Evolutionary conservation across 805 yeast genomes (phyloP), one percentile per base, ranked within the genome.

Genomic region (Lachancea fermentati): DNA sequence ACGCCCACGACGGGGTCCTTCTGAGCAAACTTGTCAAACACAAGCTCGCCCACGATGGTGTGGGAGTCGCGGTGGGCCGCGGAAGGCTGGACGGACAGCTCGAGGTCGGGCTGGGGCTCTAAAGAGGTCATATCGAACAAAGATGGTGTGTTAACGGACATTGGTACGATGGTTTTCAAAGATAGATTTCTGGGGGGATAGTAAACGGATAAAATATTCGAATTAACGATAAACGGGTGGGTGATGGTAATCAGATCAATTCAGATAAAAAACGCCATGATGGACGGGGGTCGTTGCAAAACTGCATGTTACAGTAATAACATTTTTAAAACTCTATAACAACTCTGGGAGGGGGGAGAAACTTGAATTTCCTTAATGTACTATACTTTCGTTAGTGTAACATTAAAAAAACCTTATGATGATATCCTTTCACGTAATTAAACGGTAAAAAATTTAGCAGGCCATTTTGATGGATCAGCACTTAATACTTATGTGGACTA

Each of bases 1-100:
- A 30, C 29, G 19, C 13, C 37, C 19, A 26, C 40, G 4, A 30
- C 35, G n/a, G 42, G 49, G 15, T 45, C 49, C n/a, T 41, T 44
- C 30, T 54, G 48, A 36, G 50, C 47, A 30, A 53, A 55, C 34
- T 51, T 51, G 36, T 50, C 58, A 33, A 58, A 55, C 38, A 50
- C 44, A 32, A 52, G 41, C 41, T 55, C 57, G 25, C 55, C 57
- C 28, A 50, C 44, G n/a, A 50, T 34, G 30, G 53, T 51, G 24
- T 44, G 37, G n/a, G 31, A 19, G 25, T 33, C 34, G 24, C 29
- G 37, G 7, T 33, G 36, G 16, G 9, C 33, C 5, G 31, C 15
- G 13, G 19, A 17, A 15, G 25, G 16, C 11, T 22, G 37, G 32
- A 8, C 30, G n/a, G 25, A 22, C 26, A 24, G n/a, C 13, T 29